Evolutionary conservation across 1,284 basidiomycete species (phyloP).

Genomic region (Vanrija pseudolonga): DNA sequence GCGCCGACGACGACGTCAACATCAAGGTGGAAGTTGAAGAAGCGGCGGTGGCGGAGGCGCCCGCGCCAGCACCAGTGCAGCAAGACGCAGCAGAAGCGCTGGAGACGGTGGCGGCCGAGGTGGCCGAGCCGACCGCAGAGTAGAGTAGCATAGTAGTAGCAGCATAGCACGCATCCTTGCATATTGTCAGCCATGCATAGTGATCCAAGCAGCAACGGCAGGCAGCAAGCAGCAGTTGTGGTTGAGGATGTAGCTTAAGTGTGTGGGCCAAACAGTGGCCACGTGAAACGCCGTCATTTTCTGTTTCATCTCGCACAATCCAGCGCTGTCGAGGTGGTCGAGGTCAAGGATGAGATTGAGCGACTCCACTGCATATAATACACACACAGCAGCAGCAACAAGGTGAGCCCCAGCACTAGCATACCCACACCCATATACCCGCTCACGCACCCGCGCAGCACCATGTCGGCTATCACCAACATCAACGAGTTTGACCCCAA

Average conservation of each 20-base stretch:
- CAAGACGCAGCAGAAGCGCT: too few relatives aligned
- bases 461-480: constrained; percentile 15
- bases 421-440: neutral
- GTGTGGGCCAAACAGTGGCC: neutral
- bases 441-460: neutral
- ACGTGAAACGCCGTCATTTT: neutral
- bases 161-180: too few relatives aligned
- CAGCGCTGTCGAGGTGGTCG: neutral
- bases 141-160: too few relatives aligned
- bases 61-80: too few relatives aligned
- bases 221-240: neutral
- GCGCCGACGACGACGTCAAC: too few relatives aligned
- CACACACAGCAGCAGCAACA: neutral
- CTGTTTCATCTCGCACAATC: neutral
- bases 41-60: too few relatives aligned
- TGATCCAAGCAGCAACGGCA: neutral
- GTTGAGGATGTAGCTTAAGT: neutral
- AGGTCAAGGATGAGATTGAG: too few relatives aligned
- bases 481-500: constrained; percentile 65
- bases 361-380: neutral
- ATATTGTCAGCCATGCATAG: neutral
- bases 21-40: too few relatives aligned
- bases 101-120: too few relatives aligned
- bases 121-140: too few relatives aligned
- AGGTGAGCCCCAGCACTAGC: neutral